phyloP scores from a whole-genome alignment of 495 filamentous ascomycete genomes.

The Aspergillus asperescens region DNA sequence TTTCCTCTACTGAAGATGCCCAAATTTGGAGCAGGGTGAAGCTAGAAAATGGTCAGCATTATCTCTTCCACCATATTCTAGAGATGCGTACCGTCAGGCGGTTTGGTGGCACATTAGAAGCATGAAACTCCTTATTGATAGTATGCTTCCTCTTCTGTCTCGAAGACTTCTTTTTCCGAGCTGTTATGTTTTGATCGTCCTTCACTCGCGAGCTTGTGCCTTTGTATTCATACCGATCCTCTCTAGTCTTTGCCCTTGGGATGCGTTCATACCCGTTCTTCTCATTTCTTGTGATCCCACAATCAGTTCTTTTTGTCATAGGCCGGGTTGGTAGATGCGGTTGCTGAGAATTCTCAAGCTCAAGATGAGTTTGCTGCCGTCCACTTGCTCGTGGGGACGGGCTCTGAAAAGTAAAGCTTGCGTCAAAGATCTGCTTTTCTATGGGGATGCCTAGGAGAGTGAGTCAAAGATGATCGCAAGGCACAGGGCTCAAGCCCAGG shows the following conservation, averaged over 20 bases:
- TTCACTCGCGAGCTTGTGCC: slow-evolving; percentile 10
- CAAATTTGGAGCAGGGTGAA: slow-evolving; percentile 38
- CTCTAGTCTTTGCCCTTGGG: slow-evolving; percentile 56
- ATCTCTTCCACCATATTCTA: neutral
- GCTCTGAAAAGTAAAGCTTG: neutral
- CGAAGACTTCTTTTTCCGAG: slow-evolving; percentile 34
- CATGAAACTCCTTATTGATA: slow-evolving; percentile 58
- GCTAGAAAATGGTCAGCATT: slow-evolving; percentile 39
- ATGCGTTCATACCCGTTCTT: slow-evolving; percentile 48
- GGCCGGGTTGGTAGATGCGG: neutral
- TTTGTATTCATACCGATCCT: slow-evolving; percentile 50
- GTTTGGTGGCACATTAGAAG: slow-evolving; percentile 55
- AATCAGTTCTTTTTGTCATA: neutral
- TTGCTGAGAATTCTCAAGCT: neutral
- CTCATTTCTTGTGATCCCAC: neutral
- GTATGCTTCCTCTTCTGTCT: slow-evolving; percentile 38
- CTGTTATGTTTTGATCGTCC: slow-evolving; percentile 22
- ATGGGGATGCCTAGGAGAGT: neutral
- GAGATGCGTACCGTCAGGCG: slow-evolving; percentile 55
- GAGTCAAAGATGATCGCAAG: neutral
- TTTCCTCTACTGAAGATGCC: slow-evolving; percentile 72
- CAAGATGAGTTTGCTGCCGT: neutral
- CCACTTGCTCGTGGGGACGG: neutral
- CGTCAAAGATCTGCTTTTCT: neutral
- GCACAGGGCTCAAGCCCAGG: neutral